These are phyloP conservation scores for Jaltomata sinuosa DNA, from an alignment of 257 asterid genomes.

Conservation along the genomic window DNA sequence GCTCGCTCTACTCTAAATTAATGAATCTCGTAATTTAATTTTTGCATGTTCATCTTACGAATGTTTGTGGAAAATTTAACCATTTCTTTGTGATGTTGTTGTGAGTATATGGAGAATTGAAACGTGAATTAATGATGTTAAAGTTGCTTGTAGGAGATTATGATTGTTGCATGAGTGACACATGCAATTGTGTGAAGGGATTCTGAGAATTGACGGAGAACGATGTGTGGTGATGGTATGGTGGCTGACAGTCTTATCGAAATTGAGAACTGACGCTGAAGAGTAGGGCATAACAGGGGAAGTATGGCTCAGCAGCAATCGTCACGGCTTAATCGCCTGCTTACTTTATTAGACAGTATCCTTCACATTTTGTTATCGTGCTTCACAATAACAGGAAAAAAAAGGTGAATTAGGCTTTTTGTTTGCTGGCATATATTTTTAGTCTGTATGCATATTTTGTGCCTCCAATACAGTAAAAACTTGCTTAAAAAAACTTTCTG, in stretches of 20 bases:
- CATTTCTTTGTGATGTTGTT: neutral
- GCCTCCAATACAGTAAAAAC: neutral
- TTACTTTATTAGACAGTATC: conserved; percentile 98
- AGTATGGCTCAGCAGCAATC: conserved; percentile 92
- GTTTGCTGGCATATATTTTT: neutral
- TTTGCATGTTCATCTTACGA: neutral
- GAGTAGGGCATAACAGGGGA: conserved; percentile 8
- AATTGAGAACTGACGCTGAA: conserved; percentile 22
- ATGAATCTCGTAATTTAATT: neutral
- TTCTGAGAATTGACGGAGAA: conserved; percentile 5
- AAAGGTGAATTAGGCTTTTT: neutral
- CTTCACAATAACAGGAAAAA: neutral
- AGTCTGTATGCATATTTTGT: neutral
- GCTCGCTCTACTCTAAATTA: neutral
- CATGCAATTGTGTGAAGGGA: conserved; percentile 23
- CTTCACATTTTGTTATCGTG: conserved; percentile 15
- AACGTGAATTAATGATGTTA: conserved; percentile 11
- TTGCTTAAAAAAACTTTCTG: neutral
- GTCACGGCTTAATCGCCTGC: conserved; percentile 89
- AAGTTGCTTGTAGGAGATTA: neutral
- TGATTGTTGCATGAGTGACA: conserved; percentile 12
- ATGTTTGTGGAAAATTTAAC: neutral
- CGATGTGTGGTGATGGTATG: conserved; percentile 16
- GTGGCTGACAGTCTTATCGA: conserved; percentile 5
- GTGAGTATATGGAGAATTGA: neutral